phyloP scores from a whole-genome alignment of 1,284 basidiomycete species.

The Meripilus lineatus region DNA sequence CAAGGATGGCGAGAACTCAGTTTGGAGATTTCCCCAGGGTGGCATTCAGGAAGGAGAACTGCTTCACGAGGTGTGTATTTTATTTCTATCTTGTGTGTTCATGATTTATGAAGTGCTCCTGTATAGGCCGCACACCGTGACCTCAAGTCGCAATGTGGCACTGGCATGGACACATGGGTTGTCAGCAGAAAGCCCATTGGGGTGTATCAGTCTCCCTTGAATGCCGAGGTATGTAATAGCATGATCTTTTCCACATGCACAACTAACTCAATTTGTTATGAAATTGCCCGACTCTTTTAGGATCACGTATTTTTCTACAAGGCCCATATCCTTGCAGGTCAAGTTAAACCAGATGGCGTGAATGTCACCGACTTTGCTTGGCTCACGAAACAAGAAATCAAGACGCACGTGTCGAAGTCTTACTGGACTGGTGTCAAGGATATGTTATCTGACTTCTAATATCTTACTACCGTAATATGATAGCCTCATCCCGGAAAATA shows the following conservation, averaged over 20 bases:
- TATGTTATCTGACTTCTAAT: constrained; percentile 71
- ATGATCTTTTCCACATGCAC: neutral
- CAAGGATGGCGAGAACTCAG: constrained; percentile 44
- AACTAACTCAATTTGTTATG: neutral
- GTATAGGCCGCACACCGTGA: constrained; percentile 64
- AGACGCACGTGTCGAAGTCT: constrained; percentile 51
- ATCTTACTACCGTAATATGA: neutral
- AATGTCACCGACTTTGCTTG: constrained; percentile 76
- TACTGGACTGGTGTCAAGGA: constrained; percentile 80
- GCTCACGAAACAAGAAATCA: constrained; percentile 86
- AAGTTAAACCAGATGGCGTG: constrained; percentile 51
- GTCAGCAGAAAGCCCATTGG: constrained; percentile 74
- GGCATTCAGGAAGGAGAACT: constrained; percentile 57
- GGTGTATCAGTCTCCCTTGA: constrained; percentile 46
- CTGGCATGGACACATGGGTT: constrained; percentile 78
- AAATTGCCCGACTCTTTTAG: constrained; percentile 20
- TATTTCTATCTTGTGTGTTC: neutral
- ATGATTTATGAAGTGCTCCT: neutral
- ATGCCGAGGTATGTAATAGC: constrained; percentile 25
- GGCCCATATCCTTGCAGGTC: constrained; percentile 78
- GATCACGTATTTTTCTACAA: constrained; percentile 70
- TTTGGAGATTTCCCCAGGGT: constrained; percentile 83
- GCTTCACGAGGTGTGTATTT: constrained; percentile 56
- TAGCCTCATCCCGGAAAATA: too few species aligned
- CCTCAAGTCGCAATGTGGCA: constrained; percentile 62